These are phyloP conservation scores for Leishmania mexicana DNA, from an alignment of 208 protist species.

Conservation along the genomic window DNA sequence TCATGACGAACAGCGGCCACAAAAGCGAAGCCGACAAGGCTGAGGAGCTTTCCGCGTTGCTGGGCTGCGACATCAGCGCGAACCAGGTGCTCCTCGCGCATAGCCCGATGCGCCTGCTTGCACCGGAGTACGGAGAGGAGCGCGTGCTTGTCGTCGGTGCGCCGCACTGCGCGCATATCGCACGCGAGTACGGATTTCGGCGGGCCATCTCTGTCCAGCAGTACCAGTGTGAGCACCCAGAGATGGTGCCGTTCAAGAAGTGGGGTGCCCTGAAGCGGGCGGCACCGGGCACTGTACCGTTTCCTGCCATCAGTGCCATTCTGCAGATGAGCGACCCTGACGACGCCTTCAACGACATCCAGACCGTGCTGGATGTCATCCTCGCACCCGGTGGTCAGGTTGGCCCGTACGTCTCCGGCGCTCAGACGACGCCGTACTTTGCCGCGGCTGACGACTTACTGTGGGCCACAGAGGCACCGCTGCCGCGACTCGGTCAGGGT, in stretches of 20 bases:
- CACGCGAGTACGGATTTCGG: constrained; percentile 72
- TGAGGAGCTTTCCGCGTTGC: constrained; percentile 56
- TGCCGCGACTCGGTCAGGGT: constrained; percentile 80
- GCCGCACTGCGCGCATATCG: constrained; percentile 50
- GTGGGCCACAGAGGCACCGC: constrained; percentile 66
- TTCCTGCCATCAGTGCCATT: constrained; percentile 63
- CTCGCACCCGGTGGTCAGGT: constrained; percentile 57
- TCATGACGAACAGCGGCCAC: constrained; percentile 85
- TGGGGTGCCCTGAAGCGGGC: constrained; percentile 44
- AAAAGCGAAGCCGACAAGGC: constrained; percentile 77
- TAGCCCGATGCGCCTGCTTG: constrained; percentile 83
- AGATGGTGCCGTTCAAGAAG: constrained; percentile 74
- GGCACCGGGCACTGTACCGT: constrained; percentile 33
- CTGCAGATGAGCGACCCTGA: constrained; percentile 76
- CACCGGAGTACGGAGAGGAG: constrained; percentile 40
- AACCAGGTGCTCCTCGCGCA: constrained; percentile 74
- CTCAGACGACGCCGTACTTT: constrained; percentile 77
- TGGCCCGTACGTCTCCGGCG: constrained; percentile 51
- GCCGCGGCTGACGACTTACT: constrained; percentile 76
- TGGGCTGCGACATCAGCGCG: constrained; percentile 54
- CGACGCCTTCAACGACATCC: constrained; percentile 82
- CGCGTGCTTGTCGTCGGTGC: constrained; percentile 74
- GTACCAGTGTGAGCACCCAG: constrained; percentile 78
- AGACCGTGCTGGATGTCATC: constrained; percentile 81
- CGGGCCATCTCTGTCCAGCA: constrained; percentile 68